Evolutionary conservation across 805 yeast species (phyloP).

Genomic region (Zygosaccharomyces gambellarensis): DNA sequence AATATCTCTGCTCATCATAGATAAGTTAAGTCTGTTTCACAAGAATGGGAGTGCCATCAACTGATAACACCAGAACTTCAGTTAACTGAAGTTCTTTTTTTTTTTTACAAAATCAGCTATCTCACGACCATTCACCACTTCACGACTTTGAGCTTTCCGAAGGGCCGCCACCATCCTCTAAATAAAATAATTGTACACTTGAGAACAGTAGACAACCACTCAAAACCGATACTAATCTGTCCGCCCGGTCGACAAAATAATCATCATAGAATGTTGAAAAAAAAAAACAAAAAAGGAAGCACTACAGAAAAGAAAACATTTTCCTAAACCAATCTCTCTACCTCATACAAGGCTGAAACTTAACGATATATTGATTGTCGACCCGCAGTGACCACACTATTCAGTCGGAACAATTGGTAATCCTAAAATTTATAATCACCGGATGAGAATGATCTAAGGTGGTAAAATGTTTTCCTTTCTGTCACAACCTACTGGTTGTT

Average conservation of each 20-base stretch:
- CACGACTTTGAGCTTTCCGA: slow-evolving; percentile 23
- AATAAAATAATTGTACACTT: slow-evolving; percentile 36
- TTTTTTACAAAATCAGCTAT: slow-evolving; percentile 30
- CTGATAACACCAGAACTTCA: slow-evolving; percentile 6
- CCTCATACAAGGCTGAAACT: slow-evolving; percentile 48
- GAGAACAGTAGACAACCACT: slow-evolving; percentile 26
- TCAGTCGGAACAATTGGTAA: slow-evolving; percentile 43
- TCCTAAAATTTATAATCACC: slow-evolving; percentile 28
- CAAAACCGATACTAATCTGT: slow-evolving; percentile 37
- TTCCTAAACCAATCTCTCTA: slow-evolving; percentile 2
- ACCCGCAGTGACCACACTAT: slow-evolving; percentile 36
- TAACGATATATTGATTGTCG: slow-evolving; percentile 43
- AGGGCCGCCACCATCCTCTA: slow-evolving; percentile 27
- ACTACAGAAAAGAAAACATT: slow-evolving; percentile 3
- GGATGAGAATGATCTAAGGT: slow-evolving; percentile 10
- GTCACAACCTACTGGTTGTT: slow-evolving; percentile 19
- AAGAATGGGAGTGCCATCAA: slow-evolving; percentile 6
- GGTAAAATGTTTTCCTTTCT: slow-evolving; percentile 11
- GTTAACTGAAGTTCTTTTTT: background rate
- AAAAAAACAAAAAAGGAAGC: too few species aligned
- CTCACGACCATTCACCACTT: slow-evolving; percentile 41
- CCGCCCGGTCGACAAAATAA: slow-evolving; percentile 46
- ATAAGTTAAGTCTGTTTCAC: background rate
- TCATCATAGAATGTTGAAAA: slow-evolving; percentile 27
- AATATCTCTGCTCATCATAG: slow-evolving; percentile 20